phyloP scores from a whole-genome alignment of 2,329 filamentous ascomycete genomes.

The Metarhizium anisopliae region DNA sequence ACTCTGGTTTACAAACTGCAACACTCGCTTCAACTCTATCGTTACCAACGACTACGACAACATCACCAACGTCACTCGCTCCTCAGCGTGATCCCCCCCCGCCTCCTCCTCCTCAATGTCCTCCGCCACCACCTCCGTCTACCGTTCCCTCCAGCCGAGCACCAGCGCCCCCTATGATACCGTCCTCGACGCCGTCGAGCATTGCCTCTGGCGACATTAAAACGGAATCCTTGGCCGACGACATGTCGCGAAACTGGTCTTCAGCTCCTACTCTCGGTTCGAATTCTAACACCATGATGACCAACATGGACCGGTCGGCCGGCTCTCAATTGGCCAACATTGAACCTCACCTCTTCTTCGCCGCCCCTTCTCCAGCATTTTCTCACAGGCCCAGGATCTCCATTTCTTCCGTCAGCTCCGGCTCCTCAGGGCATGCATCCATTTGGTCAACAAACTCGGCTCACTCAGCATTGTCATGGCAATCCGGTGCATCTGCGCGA shows the following conservation, averaged over 20 bases:
- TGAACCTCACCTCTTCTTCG: constrained; percentile 22
- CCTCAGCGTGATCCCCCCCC: constrained; percentile 18
- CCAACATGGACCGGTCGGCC: constrained; percentile 1
- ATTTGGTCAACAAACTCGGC: constrained; percentile 34
- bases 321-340: constrained; percentile 6
- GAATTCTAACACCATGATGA: constrained; percentile 5
- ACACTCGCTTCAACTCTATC: constrained; percentile 10
- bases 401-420: constrained; percentile 41
- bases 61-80: constrained; percentile 10
- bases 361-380: constrained; percentile 25
- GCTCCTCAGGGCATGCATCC: constrained; percentile 39
- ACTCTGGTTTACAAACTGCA: constrained; percentile 14
- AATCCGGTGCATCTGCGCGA: constrained; percentile 24
- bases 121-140: constrained; percentile 22
- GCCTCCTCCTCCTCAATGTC: constrained; percentile 21
- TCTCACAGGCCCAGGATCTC: constrained; percentile 34
- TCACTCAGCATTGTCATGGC: constrained; percentile 31
- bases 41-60: neutral
- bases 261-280: constrained; percentile 6
- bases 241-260: constrained; percentile 16
- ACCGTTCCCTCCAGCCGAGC: constrained; percentile 13
- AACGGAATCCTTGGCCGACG: constrained; percentile 19
- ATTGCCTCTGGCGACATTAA: constrained; percentile 20
- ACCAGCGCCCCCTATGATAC: constrained; percentile 10
- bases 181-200: constrained; percentile 8